phyloP scores from a whole-genome alignment of 352 stramenopile species.

The Phytophthora niederhauseri region DNA sequence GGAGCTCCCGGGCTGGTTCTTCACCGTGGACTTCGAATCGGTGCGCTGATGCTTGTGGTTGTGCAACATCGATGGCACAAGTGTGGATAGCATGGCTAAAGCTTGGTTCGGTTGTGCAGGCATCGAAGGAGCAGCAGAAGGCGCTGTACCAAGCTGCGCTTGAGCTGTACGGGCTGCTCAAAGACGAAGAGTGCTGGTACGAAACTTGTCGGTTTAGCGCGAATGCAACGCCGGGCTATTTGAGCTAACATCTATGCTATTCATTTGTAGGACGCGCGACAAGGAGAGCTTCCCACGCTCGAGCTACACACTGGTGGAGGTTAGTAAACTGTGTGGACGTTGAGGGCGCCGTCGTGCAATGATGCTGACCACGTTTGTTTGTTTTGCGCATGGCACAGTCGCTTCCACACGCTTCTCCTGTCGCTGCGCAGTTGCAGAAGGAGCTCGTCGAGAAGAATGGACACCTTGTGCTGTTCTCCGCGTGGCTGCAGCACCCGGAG shows the following conservation, averaged over 20 bases:
- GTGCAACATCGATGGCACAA: background rate
- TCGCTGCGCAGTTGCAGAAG: constrained; percentile 23
- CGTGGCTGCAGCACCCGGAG: constrained; percentile 79
- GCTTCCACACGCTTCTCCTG: constrained; percentile 41
- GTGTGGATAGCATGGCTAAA: background rate
- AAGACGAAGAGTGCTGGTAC: constrained; percentile 77
- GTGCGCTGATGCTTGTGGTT: constrained; percentile 27
- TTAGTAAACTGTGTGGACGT: constrained; percentile 11
- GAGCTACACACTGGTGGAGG: constrained; percentile 75
- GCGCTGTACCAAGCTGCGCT: constrained; percentile 52
- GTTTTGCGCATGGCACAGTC: constrained; percentile 41
- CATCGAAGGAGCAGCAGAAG: constrained; percentile 51
- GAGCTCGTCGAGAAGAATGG: constrained; percentile 58
- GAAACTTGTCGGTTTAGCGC: background rate
- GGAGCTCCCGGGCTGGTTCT: constrained; percentile 73
- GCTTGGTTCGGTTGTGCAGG: constrained; percentile 28
- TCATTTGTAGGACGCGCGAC: constrained; percentile 57
- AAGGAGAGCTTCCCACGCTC: constrained; percentile 84
- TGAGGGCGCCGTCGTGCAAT: background rate
- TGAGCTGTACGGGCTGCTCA: constrained; percentile 66
- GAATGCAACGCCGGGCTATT: too few relatives aligned
- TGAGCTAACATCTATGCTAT: background rate
- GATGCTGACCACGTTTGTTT: too few relatives aligned
- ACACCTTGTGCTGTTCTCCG: constrained; percentile 69
- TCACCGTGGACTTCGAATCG: constrained; percentile 53